Evolutionary conservation across 2,329 filamentous ascomycete genomes (phyloP).

Genomic region (Zasmidium cellare): DNA sequence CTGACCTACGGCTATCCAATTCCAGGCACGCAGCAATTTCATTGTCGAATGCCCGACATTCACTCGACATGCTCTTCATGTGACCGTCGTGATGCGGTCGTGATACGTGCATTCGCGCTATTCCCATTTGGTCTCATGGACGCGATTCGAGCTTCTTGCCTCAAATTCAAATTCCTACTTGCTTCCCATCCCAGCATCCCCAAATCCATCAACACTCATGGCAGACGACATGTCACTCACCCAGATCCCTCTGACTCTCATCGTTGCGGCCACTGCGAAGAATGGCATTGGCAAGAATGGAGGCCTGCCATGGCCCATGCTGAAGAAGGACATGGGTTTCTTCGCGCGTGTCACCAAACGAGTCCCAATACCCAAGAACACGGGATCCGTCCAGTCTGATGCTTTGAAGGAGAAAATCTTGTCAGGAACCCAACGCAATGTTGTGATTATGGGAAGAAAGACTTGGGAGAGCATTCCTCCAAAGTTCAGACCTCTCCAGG

Average conservation of each 20-base stretch:
- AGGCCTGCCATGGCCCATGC: slow-evolving; percentile 81
- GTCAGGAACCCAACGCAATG: slow-evolving; percentile 43
- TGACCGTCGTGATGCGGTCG: too few relatives aligned
- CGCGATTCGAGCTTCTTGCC: background rate
- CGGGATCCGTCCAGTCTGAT: slow-evolving; percentile 28
- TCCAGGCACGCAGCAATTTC: too few relatives aligned
- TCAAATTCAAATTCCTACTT: background rate
- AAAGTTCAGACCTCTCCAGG: slow-evolving; percentile 75
- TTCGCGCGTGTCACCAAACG: slow-evolving; percentile 88
- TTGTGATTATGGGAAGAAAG: slow-evolving; percentile 95
- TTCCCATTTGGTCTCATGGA: background rate
- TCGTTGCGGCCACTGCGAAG: slow-evolving; percentile 84
- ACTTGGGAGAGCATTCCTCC: slow-evolving; percentile 90
- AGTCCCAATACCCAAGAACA: slow-evolving; percentile 53
- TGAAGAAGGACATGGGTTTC: slow-evolving; percentile 91
- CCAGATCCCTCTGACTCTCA: slow-evolving; percentile 66
- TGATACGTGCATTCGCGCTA: too few relatives aligned
- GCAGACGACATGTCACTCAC: slow-evolving; percentile 30
- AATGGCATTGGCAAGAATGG: slow-evolving; percentile 85
- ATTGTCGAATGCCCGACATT: too few relatives aligned
- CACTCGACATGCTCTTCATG: too few relatives aligned
- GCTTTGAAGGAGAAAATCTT: slow-evolving; percentile 20
- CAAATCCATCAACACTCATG: slow-evolving; percentile 12
- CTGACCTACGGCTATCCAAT: too few relatives aligned
- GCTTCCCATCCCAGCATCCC: background rate